phyloP scores from a whole-genome alignment of 2,329 filamentous ascomycete genomes.

The Neobulgaria alba region DNA sequence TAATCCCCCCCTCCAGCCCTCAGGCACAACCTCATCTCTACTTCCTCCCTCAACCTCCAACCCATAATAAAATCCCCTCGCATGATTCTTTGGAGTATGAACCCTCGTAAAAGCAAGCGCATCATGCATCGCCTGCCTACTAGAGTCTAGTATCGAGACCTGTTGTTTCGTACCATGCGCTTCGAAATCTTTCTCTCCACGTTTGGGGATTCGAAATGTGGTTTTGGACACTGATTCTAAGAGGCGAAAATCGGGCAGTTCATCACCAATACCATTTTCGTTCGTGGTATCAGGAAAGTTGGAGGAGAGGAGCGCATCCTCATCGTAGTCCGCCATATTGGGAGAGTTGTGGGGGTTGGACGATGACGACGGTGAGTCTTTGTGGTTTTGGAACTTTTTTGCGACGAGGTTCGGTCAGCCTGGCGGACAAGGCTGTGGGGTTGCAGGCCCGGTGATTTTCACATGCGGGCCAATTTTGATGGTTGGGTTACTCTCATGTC shows the following conservation, averaged over 20 bases:
- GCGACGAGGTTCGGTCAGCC: slow-evolving; percentile 2
- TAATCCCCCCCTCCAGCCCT: slow-evolving; percentile 61
- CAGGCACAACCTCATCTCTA: slow-evolving; percentile 43
- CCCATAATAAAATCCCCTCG: slow-evolving; percentile 66
- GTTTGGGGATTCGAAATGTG: slow-evolving; percentile 59
- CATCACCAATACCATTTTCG: slow-evolving; percentile 64
- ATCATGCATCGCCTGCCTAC: slow-evolving; percentile 80
- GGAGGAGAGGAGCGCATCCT: slow-evolving; percentile 26
- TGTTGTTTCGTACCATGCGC: slow-evolving; percentile 81
- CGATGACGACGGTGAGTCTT: background rate
- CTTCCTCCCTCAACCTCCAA: slow-evolving; percentile 32
- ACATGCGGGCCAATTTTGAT: no score
- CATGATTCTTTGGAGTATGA: slow-evolving; percentile 58
- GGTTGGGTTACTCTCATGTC: no score
- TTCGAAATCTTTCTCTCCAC: slow-evolving; percentile 96
- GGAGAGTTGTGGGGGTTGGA: background rate
- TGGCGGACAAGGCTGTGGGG: background rate
- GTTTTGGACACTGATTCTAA: slow-evolving; percentile 47
- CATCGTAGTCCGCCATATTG: slow-evolving; percentile 26
- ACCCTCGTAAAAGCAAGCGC: slow-evolving; percentile 70
- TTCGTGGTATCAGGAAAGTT: slow-evolving; percentile 18
- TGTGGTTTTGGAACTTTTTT: background rate
- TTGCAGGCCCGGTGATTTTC: no score
- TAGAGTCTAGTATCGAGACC: slow-evolving; percentile 67
- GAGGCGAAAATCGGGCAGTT: slow-evolving; percentile 80